A percentile compares a stretch with the other conserved stretches of the same genome.
Conservation (phyloP, 2,329 filamentous ascomycete genomes). For the Cordyceps fumosorosea region DNA sequence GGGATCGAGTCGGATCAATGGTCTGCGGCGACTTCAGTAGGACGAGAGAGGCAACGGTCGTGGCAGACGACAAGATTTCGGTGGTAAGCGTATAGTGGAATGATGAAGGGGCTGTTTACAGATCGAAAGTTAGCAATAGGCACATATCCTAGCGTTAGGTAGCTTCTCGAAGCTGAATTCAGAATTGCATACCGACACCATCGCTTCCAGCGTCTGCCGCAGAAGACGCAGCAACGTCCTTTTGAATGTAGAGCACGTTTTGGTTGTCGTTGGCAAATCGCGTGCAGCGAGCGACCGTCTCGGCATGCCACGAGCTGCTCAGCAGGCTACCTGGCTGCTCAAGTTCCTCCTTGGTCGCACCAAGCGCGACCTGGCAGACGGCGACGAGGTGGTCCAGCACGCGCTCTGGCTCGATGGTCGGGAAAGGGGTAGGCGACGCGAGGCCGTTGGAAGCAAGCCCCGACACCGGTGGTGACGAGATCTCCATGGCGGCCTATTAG, state of each 20-base stretch:
- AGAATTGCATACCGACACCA: conserved; percentile 33
- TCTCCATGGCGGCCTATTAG: conserved; percentile 41
- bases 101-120: conserved; percentile 34
- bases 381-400: conserved; percentile 66
- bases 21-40: conserved; percentile 85
- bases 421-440: conserved; percentile 37
- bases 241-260: conserved; percentile 84
- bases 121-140: background rate
- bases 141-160: background rate
- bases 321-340: conserved; percentile 77
- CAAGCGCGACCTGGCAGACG: conserved; percentile 66
- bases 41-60: conserved; percentile 79
- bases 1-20: conserved; percentile 74
- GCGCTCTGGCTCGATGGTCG: conserved; percentile 57
- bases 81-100: conserved; percentile 76
- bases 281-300: conserved; percentile 80
- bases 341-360: conserved; percentile 70
- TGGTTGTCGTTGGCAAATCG: conserved; percentile 87
- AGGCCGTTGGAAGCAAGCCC: conserved; percentile 42
- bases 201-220: conserved; percentile 43
- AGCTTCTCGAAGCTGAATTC: background rate
- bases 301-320: conserved; percentile 61
- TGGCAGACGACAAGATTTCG: conserved; percentile 72
- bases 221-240: conserved; percentile 58
- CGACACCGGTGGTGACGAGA: conserved; percentile 39